phyloP scores from a whole-genome alignment of 2,329 filamentous ascomycete species.

The Trichophyton benhamiae region DNA sequence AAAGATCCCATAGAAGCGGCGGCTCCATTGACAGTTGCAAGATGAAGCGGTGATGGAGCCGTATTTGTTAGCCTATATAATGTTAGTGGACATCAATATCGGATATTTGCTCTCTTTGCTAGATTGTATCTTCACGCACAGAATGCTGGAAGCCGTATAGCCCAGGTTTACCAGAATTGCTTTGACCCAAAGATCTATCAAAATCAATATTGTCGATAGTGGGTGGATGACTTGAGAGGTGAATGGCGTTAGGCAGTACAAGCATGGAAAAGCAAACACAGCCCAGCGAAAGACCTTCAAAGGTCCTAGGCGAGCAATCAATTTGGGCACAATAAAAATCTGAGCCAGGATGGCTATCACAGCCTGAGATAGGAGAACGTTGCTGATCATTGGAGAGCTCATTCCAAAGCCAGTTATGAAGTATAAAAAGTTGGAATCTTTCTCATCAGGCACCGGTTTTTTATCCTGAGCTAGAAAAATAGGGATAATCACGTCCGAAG shows the following conservation, averaged over 20 bases:
- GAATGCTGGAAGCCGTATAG: neutral
- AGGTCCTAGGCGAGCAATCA: conserved; percentile 4
- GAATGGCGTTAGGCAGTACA: neutral
- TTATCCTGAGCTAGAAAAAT: conserved; percentile 5
- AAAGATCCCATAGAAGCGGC: conserved; percentile 82
- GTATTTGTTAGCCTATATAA: conserved; percentile 55
- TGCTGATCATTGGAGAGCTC: conserved; percentile 3
- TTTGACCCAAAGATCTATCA: neutral
- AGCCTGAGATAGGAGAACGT: conserved; percentile 8
- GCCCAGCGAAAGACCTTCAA: conserved; percentile 4
- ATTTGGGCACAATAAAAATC: neutral
- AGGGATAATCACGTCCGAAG: conserved; percentile 6
- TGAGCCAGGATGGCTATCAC: conserved; percentile 7
- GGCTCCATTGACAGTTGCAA: conserved; percentile 85
- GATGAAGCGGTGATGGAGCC: conserved; percentile 65
- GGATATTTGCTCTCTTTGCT: no score
- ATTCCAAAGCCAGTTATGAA: conserved; percentile 6
- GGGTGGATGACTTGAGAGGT: neutral
- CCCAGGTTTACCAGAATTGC: neutral
- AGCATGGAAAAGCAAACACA: neutral
- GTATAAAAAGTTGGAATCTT: neutral
- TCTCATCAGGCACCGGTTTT: neutral
- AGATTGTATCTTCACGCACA: no score
- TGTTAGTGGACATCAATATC: no score
- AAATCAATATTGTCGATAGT: neutral